Conservation (phyloP, 2,329 filamentous ascomycete genomes). For the Cytospora piceicola region DNA sequence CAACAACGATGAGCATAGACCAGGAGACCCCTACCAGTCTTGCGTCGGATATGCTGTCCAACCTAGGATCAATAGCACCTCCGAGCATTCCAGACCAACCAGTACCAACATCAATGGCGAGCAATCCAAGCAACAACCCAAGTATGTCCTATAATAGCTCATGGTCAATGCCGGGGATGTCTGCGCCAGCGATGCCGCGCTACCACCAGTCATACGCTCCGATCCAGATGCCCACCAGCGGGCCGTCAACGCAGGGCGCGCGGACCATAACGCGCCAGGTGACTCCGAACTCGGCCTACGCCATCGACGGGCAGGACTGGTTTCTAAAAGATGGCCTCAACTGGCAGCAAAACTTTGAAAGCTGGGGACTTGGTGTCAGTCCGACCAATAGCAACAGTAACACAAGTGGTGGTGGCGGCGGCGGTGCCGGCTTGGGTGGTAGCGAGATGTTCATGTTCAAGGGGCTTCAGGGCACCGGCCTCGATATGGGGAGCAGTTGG, state of each 20-base stretch:
- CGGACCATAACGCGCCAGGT: conserved; percentile 35
- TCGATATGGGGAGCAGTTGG: conserved; percentile 33
- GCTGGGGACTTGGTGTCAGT: conserved; percentile 49
- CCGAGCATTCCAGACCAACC: conserved; percentile 33
- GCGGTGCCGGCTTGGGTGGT: conserved; percentile 28
- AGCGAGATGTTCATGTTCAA: conserved; percentile 38
- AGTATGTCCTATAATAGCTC: conserved; percentile 27
- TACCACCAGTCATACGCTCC: conserved; percentile 38
- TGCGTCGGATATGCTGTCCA: conserved; percentile 38
- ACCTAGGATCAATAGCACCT: conserved; percentile 30
- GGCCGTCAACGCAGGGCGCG: conserved; percentile 32
- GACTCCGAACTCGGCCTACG: conserved; percentile 41
- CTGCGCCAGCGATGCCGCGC: conserved; percentile 35
- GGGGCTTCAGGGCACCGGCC: conserved; percentile 31
- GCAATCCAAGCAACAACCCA: conserved; percentile 25
- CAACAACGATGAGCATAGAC: conserved; percentile 2
- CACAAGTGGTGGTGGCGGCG: conserved; percentile 26
- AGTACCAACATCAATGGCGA: conserved; percentile 25
- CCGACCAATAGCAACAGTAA: conserved; percentile 4
- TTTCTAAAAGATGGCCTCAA: conserved; percentile 60
- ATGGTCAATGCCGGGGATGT: conserved; percentile 36
- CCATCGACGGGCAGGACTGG: conserved; percentile 59
- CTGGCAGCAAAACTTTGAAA: conserved; percentile 62
- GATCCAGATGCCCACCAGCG: conserved; percentile 31
- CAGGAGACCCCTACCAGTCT: conserved; percentile 36